Conservation (phyloP, 257 asterid species). For the Solanum infundibuliforme region DNA sequence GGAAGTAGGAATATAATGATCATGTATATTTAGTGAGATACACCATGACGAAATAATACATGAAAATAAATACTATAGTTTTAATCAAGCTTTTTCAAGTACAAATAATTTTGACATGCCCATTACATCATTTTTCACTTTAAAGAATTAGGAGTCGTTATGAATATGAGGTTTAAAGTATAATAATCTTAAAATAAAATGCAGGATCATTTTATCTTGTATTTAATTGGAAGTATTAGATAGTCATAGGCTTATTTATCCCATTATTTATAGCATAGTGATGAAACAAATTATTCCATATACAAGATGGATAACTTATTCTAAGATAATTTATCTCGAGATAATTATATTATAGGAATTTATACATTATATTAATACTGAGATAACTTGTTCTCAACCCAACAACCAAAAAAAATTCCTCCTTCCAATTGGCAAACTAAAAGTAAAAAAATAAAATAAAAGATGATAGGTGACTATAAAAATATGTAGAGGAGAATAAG, state of each 20-base stretch:
- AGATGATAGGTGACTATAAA: neutral
- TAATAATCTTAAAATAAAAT: no score
- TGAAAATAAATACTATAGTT: neutral
- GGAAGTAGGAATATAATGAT: neutral
- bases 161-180: neutral
- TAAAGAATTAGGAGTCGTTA: neutral
- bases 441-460: neutral
- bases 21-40: neutral
- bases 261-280: neutral
- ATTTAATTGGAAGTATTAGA: no score
- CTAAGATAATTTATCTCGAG: no score
- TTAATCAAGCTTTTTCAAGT: neutral
- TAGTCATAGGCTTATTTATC: no score
- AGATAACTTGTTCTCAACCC: fast-evolving
- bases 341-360: no score
- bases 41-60: neutral
- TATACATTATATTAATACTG: no score
- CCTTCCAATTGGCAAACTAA: neutral
- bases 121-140: neutral
- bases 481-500: neutral
- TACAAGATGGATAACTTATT: no score
- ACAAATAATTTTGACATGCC: neutral
- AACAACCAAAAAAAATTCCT: neutral
- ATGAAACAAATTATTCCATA: no score
- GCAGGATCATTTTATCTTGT: no score